Evolutionary conservation across 177 flowering plant species (phyloP), one percentile per base, ranked within the genome.

Genomic region (Telopea speciosissima): DNA sequence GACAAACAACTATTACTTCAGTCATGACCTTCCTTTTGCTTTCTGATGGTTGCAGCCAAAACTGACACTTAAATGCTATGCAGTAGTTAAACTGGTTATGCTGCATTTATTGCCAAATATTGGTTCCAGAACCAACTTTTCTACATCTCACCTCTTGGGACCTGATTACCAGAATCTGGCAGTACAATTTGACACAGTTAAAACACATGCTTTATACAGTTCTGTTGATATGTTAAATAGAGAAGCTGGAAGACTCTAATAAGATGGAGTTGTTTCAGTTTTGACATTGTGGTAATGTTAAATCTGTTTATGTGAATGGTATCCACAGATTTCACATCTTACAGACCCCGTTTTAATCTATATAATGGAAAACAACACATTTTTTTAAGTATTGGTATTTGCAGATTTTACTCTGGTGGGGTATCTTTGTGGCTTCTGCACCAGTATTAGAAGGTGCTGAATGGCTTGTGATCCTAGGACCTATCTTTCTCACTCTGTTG

Each of bases 391-490:
- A 68, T 11, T 59, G 13, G 28, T 65, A 19, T 75, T 24, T 11
- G 54, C 88, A 95, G 99, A 83, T 95, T 71, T 72, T 92, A 9
- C 96, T 95, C 69, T 95, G 99, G 99, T 95, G 97, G 99, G 99
- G 99, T 71, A 79, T 95, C 26, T 91, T 92, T 76, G 85, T 92
- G 74, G 89, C 94, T 68, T 85, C 99, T 16, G 80, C 87, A 22
- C 89, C 99, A 17, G 85, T 90, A 16, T 72, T 95, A 33, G 71
- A 90, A 76, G 93, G 91, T 56, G 85, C 88, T 36, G 97, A 95
- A 78, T 92, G 97, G 97, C 94, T 95, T 58, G 97, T 91, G 23
- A 73, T 95, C 60, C 22, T 90, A 26, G 99, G 97, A 52, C 97
- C 99, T 21, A 69, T 87, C 74, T 90, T 95, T 80, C 88, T 92